Evolutionary conservation across 139 green algal species (phyloP), one percentile per base, ranked within the genome.

Genomic region (Micractinium conductrix): DNA sequence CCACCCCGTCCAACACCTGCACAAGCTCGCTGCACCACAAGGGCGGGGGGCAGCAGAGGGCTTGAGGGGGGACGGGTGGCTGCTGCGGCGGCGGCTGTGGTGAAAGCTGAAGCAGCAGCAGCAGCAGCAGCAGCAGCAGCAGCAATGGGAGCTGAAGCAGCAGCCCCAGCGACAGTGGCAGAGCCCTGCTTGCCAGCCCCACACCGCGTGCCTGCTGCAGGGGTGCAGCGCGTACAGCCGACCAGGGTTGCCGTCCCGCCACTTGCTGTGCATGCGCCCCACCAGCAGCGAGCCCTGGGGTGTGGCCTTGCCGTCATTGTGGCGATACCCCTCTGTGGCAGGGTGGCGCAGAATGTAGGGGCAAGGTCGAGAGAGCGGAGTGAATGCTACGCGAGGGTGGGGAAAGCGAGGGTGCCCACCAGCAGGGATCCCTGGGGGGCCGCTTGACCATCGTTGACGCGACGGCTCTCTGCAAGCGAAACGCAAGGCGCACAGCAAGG

Each of bases 221-320:
- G 87, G 74, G 30, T 84, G 74, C 44, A 91, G 78, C 37, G 55
- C 44, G 79, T 90, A 93, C 60, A 92, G 65, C 45, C 83, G 53
- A 6, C 90, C 90, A 17, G 78, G 84, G 22, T 90, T 63, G 8
- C 84, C 84, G 19, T 91, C 81, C 9, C 86, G 74, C 85, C 87
- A 91, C 22, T 87, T 83, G 10, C 33, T 62, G 78, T 91, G 85
- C 87, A 93, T 91, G 70, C 87, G 79, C 4, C 90, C 90, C 22
- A 90, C 62, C 75, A 93, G 80, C 37, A 93, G 72, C 1, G 37
- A 62, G 3, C 90, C 90, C 17, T 80, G 55, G n/a, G 90, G 90
- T 30, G 84, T 74, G 22, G 83, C 88, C 75, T 93, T 93, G 60
- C 86, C 87, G 69, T 91, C 89, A n/a, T 91, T 92, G 81, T 91